A percentile compares a stretch with the other conserved stretches of the same genome.
Conservation (phyloP, 306 rosid genomes). For the Cicer chorassanicum region DNA sequence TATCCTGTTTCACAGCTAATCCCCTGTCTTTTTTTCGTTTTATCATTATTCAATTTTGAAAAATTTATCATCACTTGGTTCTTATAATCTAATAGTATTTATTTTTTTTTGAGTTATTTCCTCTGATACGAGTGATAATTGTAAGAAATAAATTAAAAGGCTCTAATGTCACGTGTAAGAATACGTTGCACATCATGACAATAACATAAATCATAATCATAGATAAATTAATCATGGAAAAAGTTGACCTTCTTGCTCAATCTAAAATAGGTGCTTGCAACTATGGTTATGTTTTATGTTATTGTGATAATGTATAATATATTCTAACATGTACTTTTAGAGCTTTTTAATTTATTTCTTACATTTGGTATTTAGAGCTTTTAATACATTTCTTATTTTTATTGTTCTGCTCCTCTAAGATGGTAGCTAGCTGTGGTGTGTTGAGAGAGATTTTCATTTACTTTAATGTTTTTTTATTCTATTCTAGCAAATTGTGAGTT, state of each 20-base stretch:
- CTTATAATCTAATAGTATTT: not conserved
- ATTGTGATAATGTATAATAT: no score
- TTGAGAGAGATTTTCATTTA: not conserved
- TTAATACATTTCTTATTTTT: not conserved
- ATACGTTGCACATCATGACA: no score
- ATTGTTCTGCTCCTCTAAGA: not conserved
- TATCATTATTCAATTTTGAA: not conserved
- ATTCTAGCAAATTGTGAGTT: not conserved
- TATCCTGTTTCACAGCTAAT: not conserved
- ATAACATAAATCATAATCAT: no score
- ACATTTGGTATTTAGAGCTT: no score
- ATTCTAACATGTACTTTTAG: no score
- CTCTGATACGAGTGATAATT: not conserved
- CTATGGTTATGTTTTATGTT: no score
- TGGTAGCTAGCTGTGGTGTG: conserved; percentile 13
- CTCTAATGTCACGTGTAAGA: no score
- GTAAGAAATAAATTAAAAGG: no score
- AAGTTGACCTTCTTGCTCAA: no score
- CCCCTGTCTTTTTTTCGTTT: not conserved
- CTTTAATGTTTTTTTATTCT: not conserved
- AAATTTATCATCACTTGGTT: not conserved
- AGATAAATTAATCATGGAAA: no score
- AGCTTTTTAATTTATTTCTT: no score
- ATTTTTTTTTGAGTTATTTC: not conserved
- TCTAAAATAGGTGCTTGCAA: no score